Percentiles rank a stretch among this genome's conserved stretches.
Evolutionary conservation across 352 stramenopile species (phyloP).

Genomic region (Globisporangium irregulare): DNA sequence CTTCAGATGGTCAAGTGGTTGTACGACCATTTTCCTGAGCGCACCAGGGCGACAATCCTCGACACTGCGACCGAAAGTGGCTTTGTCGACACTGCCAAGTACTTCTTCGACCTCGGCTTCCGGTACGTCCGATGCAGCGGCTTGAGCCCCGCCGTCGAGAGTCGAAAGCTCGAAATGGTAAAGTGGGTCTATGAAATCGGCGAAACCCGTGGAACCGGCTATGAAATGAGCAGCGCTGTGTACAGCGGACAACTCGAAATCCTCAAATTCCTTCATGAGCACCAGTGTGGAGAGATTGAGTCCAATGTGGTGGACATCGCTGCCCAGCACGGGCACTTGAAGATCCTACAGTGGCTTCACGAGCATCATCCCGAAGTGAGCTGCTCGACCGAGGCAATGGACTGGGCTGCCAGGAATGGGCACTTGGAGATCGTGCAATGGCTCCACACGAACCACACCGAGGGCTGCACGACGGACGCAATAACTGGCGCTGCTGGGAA

Average conservation of each 20-base stretch:
- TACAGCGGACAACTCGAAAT: background rate
- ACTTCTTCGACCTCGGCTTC: background rate
- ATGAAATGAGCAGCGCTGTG: too few species aligned
- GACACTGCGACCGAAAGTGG: background rate
- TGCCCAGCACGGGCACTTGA: background rate
- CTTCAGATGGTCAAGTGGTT: background rate
- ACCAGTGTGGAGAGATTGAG: background rate
- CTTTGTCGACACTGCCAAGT: background rate
- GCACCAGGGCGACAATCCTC: background rate
- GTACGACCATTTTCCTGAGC: background rate
- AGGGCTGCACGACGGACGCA: slow-evolving; percentile 1
- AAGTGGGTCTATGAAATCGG: too few species aligned
- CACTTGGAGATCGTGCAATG: background rate
- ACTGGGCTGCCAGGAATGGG: too few species aligned
- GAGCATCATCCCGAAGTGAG: too few species aligned
- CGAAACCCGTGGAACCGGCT: too few species aligned
- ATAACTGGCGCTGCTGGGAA: too few species aligned
- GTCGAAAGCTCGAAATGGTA: too few species aligned
- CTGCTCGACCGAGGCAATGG: too few species aligned
- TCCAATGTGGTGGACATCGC: background rate
- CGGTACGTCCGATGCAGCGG: too few species aligned
- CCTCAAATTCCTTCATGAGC: background rate
- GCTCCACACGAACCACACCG: background rate
- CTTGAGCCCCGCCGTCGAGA: background rate
- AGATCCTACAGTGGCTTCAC: background rate